These are phyloP conservation scores for Tilletiopsis washingtonensis DNA, from an alignment of 1,284 basidiomycete species.

Conservation along the genomic window DNA sequence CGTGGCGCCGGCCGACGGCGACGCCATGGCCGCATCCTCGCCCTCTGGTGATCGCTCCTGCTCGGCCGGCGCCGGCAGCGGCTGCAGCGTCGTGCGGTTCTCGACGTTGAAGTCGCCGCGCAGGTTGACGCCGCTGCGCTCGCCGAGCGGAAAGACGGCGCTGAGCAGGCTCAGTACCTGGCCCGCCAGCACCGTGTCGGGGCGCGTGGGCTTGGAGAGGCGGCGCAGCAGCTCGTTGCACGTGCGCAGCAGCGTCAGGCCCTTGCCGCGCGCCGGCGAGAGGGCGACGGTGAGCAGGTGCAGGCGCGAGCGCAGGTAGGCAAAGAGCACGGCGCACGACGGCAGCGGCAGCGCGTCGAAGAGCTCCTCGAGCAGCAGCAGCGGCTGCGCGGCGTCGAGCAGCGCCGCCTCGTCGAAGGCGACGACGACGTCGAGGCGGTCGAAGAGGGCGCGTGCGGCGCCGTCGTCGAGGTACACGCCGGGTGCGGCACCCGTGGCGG, in stretches of 20 bases:
- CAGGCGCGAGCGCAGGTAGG: slow-evolving; percentile 26
- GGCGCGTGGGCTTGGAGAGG: slow-evolving; percentile 70
- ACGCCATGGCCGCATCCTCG: slow-evolving; percentile 9
- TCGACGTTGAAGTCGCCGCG: slow-evolving; percentile 67
- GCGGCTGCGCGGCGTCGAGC: slow-evolving; percentile 22
- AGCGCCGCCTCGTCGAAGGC: slow-evolving; percentile 3
- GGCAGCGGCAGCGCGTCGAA: slow-evolving; percentile 26
- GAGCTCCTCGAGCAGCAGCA: slow-evolving; percentile 29
- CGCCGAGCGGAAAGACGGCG: slow-evolving; percentile 73
- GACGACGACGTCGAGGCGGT: slow-evolving; percentile 1
- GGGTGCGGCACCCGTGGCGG: too few species aligned
- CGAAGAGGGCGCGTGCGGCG: too few species aligned
- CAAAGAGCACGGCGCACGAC: slow-evolving; percentile 27
- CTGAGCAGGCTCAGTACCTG: slow-evolving; percentile 77
- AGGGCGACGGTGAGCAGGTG: slow-evolving; percentile 49
- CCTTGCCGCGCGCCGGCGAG: slow-evolving; percentile 76
- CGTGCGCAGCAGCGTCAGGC: slow-evolving; percentile 69
- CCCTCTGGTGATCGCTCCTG: slow-evolving; percentile 16
- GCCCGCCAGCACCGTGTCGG: slow-evolving; percentile 71
- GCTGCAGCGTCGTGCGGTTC: slow-evolving; percentile 50
- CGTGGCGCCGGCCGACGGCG: neutral
- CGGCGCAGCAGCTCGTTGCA: slow-evolving; percentile 77
- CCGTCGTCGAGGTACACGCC: too few species aligned
- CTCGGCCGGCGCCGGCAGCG: slow-evolving; percentile 9
- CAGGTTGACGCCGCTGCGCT: slow-evolving; percentile 81